A percentile compares a stretch with the other conserved stretches of the same genome.
These are phyloP conservation scores for Trypanosoma conorhini DNA, from an alignment of 208 protist species.

Conservation along the genomic window DNA sequence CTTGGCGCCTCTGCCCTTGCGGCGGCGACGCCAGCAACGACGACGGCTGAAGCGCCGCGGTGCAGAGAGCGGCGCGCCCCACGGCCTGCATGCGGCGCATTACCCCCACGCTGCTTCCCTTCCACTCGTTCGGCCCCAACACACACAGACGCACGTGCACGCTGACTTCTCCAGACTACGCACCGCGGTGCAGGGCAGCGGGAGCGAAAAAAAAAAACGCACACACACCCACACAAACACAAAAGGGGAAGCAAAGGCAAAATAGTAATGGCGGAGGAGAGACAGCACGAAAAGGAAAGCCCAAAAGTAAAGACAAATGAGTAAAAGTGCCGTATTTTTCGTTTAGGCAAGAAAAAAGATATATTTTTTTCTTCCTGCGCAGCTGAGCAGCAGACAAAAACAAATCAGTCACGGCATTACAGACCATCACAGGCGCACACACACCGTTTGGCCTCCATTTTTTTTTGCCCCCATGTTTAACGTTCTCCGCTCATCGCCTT, in stretches of 20 bases:
- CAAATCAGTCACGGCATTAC: no score
- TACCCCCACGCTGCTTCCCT: neutral
- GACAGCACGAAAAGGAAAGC: no score
- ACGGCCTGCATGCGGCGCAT: conserved; percentile 1
- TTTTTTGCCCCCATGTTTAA: no score
- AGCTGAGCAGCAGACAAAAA: no score
- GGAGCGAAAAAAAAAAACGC: neutral
- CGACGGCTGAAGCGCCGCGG: neutral
- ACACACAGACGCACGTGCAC: neutral
- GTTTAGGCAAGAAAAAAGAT: no score
- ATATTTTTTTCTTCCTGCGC: no score
- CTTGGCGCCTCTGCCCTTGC: neutral
- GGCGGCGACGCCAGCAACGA: neutral
- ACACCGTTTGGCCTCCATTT: no score
- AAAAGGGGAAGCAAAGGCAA: neutral
- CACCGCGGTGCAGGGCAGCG: neutral
- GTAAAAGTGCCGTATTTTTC: no score
- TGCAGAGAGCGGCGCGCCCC: neutral
- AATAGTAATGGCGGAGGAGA: no score
- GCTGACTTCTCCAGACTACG: neutral
- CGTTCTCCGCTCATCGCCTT: no score
- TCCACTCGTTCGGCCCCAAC: neutral
- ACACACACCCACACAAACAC: neutral
- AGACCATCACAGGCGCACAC: no score
- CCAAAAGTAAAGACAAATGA: no score